Conservation (phyloP, 225 moss, liverwort and hornwort genomes). For the Marchantia polymorpha region DNA sequence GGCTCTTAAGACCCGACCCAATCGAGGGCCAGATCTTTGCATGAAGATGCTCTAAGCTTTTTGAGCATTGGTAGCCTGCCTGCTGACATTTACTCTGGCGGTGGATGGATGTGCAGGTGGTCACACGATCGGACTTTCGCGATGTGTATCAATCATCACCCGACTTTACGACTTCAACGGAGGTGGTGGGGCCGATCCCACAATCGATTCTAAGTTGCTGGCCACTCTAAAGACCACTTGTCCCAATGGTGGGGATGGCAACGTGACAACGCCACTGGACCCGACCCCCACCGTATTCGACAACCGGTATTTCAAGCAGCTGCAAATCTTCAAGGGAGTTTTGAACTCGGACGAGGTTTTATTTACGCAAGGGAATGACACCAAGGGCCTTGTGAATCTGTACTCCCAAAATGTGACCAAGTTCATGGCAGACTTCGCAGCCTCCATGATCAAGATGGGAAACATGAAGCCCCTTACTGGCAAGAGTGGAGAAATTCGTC, state of each 20-base stretch:
- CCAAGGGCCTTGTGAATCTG: slow-evolving; percentile 11
- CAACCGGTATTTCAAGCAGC: slow-evolving; percentile 38
- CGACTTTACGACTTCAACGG: slow-evolving; percentile 30
- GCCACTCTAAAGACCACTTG: slow-evolving; percentile 18
- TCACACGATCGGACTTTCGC: too few relatives aligned
- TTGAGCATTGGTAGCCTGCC: too few relatives aligned
- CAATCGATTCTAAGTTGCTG: slow-evolving; percentile 20
- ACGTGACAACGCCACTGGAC: slow-evolving; percentile 25
- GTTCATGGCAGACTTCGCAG: slow-evolving; percentile 21
- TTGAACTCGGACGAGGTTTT: slow-evolving; percentile 31
- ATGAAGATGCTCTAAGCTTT: too few relatives aligned
- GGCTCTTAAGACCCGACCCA: too few relatives aligned
- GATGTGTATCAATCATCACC: too few relatives aligned
- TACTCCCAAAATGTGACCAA: slow-evolving; percentile 11
- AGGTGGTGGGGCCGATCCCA: slow-evolving; percentile 17
- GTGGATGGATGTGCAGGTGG: too few relatives aligned
- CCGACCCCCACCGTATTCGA: slow-evolving; percentile 30
- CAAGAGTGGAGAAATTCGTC: too few relatives aligned
- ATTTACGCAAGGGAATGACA: slow-evolving; percentile 3
- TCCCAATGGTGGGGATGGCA: slow-evolving; percentile 15
- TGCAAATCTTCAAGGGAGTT: slow-evolving; percentile 4
- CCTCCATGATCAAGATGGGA: slow-evolving; percentile 22
- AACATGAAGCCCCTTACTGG: too few relatives aligned
- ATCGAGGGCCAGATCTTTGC: too few relatives aligned
- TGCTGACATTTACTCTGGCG: too few relatives aligned